Base-by-base conservation (phyloP, 805 yeast genomes). In the Yarrowia osloensis region DNA sequence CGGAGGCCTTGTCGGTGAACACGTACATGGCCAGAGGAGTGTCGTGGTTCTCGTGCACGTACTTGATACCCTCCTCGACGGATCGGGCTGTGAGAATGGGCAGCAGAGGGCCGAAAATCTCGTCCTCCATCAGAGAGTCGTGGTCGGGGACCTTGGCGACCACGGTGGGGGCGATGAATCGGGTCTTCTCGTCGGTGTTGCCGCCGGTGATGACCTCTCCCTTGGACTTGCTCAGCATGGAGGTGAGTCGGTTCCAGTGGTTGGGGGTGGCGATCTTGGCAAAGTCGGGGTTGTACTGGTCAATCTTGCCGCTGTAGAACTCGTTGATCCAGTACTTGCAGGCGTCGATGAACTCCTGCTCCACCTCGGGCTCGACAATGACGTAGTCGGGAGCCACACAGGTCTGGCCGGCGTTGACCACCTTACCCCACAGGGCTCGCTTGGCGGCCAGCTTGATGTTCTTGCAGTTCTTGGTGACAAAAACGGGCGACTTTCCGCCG, bases 401-500 rank as follows among this genome's bases (percentile, higher is more conserved):
- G 2, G 95, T 87, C 79, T 93, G 98, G 19, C 98, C 98, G 19
- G 89, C 85, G 74, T 91, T 94, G 35, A 85, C 78, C 74, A 88
- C 88, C 71, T 88, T 85, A 19, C 93, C 94, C 90, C 95, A 90
- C 0, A 83, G 82, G 17, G 91, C 78, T 77, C 98, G 84, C 70
- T 82, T 82, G 28, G 91, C 81, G 4, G 84, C 81, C 17, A 73
- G 65, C 26, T 69, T 67, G 40, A 80, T 50, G 67, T 81, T 80
- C 15, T 78, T 78, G 44, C 66, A 61, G 61, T 82, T 77, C 70
- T 79, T 80, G 63, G 91, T 82, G 12, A 93, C 79, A 71, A 92
- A 83, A 1, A 85, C 89, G 0, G 98, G 98, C 8, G 94, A 88
- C 76, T 94, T 94, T 5, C 98, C 98, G 66, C 98, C 98, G 52